Conservation (phyloP, 1,139 yeast species). For the Suhomyces anneliseae region DNA sequence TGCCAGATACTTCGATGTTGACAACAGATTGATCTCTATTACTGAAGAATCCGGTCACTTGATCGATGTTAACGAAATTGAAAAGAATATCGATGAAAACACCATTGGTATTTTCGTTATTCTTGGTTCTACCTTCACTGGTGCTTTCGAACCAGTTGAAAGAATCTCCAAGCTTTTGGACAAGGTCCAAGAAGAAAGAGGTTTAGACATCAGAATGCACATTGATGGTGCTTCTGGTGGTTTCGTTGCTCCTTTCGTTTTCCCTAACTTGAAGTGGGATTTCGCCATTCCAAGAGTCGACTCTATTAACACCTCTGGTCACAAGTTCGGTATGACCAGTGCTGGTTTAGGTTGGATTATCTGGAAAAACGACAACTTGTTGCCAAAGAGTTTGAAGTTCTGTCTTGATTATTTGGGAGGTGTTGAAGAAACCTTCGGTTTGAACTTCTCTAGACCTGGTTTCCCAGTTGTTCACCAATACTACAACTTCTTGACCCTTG, state of each 20-base stretch:
- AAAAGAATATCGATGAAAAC: conserved; percentile 76
- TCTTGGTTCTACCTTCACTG: conserved; percentile 89
- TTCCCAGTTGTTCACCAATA: conserved; percentile 88
- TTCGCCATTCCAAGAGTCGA: conserved; percentile 74
- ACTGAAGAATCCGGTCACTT: conserved; percentile 59
- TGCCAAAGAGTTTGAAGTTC: conserved; percentile 74
- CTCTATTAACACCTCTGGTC: conserved; percentile 91
- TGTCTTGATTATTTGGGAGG: conserved; percentile 87
- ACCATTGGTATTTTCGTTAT: conserved; percentile 91
- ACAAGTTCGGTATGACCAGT: conserved; percentile 85
- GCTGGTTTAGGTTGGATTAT: conserved; percentile 94
- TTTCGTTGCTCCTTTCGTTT: conserved; percentile 79
- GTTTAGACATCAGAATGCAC: conserved; percentile 74
- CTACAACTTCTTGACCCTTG: conserved; percentile 71
- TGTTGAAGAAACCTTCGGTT: conserved; percentile 78
- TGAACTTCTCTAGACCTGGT: conserved; percentile 92
- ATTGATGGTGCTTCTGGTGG: conserved; percentile 96
- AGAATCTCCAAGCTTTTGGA: conserved; percentile 61
- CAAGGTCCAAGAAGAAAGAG: conserved; percentile 66
- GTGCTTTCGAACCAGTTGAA: conserved; percentile 81
- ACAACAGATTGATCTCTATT: conserved; percentile 72
- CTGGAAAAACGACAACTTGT: conserved; percentile 64
- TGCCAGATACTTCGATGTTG: conserved; percentile 92
- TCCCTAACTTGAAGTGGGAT: conserved; percentile 80
- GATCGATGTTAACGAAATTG: conserved; percentile 59